Conservation (phyloP, 129 eudicot species). For the Logfia minima region DNA sequence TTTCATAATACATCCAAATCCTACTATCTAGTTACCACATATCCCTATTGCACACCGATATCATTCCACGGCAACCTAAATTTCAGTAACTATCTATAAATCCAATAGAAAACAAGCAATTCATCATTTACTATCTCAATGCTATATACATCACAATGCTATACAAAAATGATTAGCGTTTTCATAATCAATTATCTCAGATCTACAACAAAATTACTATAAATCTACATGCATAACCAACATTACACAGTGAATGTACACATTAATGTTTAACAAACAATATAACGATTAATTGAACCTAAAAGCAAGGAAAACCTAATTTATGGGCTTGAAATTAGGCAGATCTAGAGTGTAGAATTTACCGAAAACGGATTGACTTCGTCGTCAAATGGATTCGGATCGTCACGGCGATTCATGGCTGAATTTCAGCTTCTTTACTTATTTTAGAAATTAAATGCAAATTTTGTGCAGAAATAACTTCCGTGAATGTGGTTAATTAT, state of each 20-base stretch:
- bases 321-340: constrained; percentile 35
- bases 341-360: constrained; percentile 46
- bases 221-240: constrained; percentile 8
- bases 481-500: constrained; percentile 11
- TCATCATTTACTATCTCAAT: neutral
- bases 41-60: neutral
- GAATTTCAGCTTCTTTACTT: constrained; percentile 25
- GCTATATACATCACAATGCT: neutral
- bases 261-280: neutral
- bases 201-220: constrained; percentile 26
- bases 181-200: constrained; percentile 22
- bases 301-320: constrained; percentile 7
- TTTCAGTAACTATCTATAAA: neutral
- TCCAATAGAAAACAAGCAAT: neutral
- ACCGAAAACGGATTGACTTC: constrained; percentile 98
- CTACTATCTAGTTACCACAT: neutral
- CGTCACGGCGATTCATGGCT: constrained; percentile 60
- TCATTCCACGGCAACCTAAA: neutral
- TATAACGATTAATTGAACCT: neutral
- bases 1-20: neutral
- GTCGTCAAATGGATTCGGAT: constrained; percentile 73
- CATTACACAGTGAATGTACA: constrained; percentile 1
- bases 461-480: constrained; percentile 20
- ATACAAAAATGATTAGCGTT: neutral
- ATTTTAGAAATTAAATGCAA: constrained; percentile 4